These are phyloP conservation scores for Fusarium dlaminii DNA, from an alignment of 2,329 filamentous ascomycete species.

Conservation along the genomic window DNA sequence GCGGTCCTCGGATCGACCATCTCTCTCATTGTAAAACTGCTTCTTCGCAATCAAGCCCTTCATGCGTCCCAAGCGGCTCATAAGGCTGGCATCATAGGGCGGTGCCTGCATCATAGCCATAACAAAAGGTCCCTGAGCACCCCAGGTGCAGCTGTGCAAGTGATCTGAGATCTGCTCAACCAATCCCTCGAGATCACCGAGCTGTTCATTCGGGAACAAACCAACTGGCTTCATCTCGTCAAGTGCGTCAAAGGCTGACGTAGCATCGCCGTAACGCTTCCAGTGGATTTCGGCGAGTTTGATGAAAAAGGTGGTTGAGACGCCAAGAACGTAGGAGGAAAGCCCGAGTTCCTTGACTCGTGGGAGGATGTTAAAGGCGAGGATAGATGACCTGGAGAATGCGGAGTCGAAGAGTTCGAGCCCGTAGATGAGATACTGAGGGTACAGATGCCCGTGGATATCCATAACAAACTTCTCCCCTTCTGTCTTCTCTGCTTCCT, in stretches of 20 bases:
- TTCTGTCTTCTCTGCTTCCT: neutral
- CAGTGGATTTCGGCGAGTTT: slow-evolving; percentile 70
- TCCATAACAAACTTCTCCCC: slow-evolving; percentile 56
- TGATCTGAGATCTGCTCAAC: slow-evolving; percentile 46
- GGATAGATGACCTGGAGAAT: slow-evolving; percentile 67
- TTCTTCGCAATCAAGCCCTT: slow-evolving; percentile 5
- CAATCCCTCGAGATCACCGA: slow-evolving; percentile 29
- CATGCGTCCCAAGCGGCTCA: slow-evolving; percentile 35
- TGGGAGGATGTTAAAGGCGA: slow-evolving; percentile 70
- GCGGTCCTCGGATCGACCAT: neutral
- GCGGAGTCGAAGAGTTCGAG: slow-evolving; percentile 65
- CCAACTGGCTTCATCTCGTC: slow-evolving; percentile 73
- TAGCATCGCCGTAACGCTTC: slow-evolving; percentile 67
- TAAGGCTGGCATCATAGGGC: slow-evolving; percentile 46
- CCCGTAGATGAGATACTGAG: slow-evolving; percentile 66
- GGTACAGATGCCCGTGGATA: slow-evolving; percentile 71
- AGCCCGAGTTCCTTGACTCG: slow-evolving; percentile 74
- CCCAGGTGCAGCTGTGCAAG: slow-evolving; percentile 49
- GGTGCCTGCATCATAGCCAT: slow-evolving; percentile 51
- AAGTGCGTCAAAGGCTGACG: slow-evolving; percentile 64
- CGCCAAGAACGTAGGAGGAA: slow-evolving; percentile 76
- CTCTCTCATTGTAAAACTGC: neutral
- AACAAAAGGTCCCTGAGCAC: slow-evolving; percentile 51
- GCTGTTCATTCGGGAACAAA: slow-evolving; percentile 61
- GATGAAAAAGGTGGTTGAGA: slow-evolving; percentile 75